Conservation (phyloP, 2,329 filamentous ascomycete genomes). For the Cryphonectria nitschkei region DNA sequence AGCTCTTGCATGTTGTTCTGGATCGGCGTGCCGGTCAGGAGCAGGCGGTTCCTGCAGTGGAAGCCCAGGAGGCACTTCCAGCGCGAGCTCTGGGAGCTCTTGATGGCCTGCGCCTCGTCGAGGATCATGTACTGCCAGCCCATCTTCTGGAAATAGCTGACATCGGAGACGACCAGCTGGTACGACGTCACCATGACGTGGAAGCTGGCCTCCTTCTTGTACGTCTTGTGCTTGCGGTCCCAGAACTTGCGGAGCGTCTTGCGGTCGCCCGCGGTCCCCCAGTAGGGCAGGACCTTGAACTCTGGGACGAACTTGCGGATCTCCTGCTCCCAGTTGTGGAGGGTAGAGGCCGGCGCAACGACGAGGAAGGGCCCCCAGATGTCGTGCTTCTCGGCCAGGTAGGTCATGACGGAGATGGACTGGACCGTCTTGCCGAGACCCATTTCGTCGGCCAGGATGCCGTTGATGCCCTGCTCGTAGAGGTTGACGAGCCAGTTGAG, state of each 20-base stretch:
- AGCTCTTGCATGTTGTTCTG: conserved; percentile 99
- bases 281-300: conserved; percentile 95
- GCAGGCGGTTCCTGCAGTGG: conserved; percentile 89
- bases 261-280: conserved; percentile 91
- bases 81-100: conserved; percentile 92
- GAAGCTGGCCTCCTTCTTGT: conserved; percentile 90
- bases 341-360: conserved; percentile 90
- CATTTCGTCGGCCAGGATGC: conserved; percentile 98
- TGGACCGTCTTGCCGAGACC: conserved; percentile 99
- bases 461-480: conserved; percentile 99
- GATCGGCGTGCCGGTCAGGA: conserved; percentile 95
- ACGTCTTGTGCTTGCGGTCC: conserved; percentile 97
- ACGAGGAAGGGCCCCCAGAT: conserved; percentile 98
- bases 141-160: conserved; percentile 98
- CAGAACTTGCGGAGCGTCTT: conserved; percentile 98
- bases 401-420: conserved; percentile 99
- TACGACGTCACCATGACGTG: conserved; percentile 97
- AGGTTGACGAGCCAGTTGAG: conserved; percentile 99
- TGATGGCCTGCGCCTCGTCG: conserved; percentile 98
- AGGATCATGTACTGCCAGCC: conserved; percentile 99
- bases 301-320: conserved; percentile 92
- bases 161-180: conserved; percentile 93
- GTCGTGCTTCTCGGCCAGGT: conserved; percentile 94
- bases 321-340: conserved; percentile 99
- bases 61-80: conserved; percentile 96